phyloP scores from a whole-genome alignment of 768 basidiomycete genomes.

The Tylopilus sp. region DNA sequence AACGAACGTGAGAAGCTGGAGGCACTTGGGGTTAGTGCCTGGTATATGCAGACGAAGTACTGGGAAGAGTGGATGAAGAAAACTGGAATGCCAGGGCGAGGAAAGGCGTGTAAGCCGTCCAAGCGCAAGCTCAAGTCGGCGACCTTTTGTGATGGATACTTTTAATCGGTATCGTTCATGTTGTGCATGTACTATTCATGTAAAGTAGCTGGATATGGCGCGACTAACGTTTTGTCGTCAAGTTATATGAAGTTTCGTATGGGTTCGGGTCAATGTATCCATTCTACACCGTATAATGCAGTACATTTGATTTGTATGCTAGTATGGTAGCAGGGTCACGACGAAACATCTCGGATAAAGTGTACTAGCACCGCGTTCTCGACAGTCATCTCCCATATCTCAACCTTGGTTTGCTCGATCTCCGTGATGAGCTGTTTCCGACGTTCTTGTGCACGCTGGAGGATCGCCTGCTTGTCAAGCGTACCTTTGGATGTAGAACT shows the following conservation, averaged over 20 bases:
- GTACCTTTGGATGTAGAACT: constrained; percentile 1
- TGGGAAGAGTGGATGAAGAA: constrained; percentile 21
- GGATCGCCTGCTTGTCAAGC: constrained; percentile 39
- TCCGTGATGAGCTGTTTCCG: constrained; percentile 50
- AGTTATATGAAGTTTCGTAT: neutral
- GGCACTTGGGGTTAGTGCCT: constrained; percentile 9
- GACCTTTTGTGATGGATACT: constrained; percentile 8
- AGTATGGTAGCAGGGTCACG: neutral
- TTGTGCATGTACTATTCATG: constrained; percentile 22
- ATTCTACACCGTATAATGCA: no score
- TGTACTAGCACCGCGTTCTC: constrained; percentile 63
- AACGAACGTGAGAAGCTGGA: constrained; percentile 22
- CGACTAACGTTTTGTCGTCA: neutral
- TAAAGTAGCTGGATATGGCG: constrained; percentile 16
- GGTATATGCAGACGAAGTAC: constrained; percentile 15
- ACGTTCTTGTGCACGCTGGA: constrained; percentile 52
- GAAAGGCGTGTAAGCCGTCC: constrained; percentile 10
- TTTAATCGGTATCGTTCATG: neutral
- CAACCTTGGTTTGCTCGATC: constrained; percentile 57
- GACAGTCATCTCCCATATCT: constrained; percentile 71
- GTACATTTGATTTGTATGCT: no score
- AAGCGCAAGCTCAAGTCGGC: constrained; percentile 11
- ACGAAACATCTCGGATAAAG: constrained; percentile 33
- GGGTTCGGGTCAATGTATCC: no score
- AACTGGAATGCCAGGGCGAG: constrained; percentile 6